These are phyloP conservation scores for Adansonia gregorii DNA, from an alignment of 441 rosid genomes.

Conservation along the genomic window DNA sequence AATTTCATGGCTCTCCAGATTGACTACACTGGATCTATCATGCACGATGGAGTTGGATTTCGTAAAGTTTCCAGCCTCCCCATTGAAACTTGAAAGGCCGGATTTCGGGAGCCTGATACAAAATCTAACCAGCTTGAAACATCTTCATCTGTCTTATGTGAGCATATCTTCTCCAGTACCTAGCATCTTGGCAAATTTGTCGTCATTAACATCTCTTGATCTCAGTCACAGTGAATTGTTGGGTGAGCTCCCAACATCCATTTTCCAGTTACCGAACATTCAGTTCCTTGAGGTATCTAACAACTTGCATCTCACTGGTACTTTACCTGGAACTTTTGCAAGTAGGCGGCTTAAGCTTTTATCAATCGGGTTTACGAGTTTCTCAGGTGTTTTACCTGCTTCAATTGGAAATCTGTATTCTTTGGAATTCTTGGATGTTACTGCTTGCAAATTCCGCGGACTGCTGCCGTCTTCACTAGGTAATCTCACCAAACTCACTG, in stretches of 20 bases:
- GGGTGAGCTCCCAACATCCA: not conserved
- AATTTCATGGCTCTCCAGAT: not conserved
- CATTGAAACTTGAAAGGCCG: not conserved
- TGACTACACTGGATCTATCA: slow-evolving; percentile 23
- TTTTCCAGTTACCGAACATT: slow-evolving; percentile 22
- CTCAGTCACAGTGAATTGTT: not conserved
- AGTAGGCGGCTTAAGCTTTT: not conserved
- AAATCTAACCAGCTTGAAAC: slow-evolving; percentile 17
- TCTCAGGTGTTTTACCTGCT: slow-evolving; percentile 22
- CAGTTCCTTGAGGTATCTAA: not conserved
- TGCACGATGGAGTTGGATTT: not conserved
- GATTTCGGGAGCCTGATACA: not conserved
- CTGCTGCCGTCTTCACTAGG: slow-evolving; percentile 6
- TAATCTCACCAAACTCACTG: slow-evolving; percentile 22
- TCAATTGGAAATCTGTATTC: slow-evolving; percentile 18
- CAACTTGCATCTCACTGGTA: slow-evolving; percentile 13
- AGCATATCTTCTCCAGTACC: slow-evolving; percentile 11
- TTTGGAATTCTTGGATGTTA: not conserved
- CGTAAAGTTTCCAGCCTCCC: not conserved
- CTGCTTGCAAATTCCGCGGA: not conserved
- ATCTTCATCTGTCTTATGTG: not conserved
- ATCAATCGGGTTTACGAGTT: not conserved
- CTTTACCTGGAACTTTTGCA: slow-evolving; percentile 6
- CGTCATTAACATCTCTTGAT: slow-evolving; percentile 7
- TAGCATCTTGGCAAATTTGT: not conserved